Evolutionary conservation across 140 eudicot species (phyloP).

Genomic region (Ambrosia hybrid): DNA sequence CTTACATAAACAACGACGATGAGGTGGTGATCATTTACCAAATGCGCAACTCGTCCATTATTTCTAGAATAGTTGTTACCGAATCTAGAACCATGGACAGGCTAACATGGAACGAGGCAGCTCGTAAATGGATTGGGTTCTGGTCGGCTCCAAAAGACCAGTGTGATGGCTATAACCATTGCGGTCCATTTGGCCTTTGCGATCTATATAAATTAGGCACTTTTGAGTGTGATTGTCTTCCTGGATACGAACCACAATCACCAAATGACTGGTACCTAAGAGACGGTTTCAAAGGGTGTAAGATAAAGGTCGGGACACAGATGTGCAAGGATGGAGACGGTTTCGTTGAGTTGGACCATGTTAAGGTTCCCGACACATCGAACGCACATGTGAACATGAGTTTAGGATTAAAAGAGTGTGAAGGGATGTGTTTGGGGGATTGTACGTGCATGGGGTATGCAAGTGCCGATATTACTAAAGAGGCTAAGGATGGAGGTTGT

Average conservation of each 20-base stretch:
- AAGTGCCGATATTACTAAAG: conserved; percentile 29
- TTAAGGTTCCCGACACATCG: conserved; percentile 35
- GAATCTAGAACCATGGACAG: neutral
- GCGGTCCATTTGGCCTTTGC: conserved; percentile 45
- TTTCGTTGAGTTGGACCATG: conserved; percentile 34
- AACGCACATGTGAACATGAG: conserved; percentile 28
- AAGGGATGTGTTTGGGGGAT: conserved; percentile 38
- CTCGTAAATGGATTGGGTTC: conserved; percentile 29
- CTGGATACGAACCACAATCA: conserved; percentile 47
- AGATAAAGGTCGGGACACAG: conserved; percentile 15
- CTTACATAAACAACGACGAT: conserved; percentile 21
- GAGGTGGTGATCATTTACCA: conserved; percentile 24
- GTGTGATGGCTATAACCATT: conserved; percentile 40
- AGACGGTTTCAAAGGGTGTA: conserved; percentile 48
- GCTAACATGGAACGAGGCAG: conserved; percentile 29
- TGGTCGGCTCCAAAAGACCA: conserved; percentile 43
- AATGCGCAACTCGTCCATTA: neutral
- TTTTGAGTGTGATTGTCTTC: conserved; percentile 48
- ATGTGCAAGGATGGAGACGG: conserved; percentile 41
- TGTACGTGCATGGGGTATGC: conserved; percentile 49
- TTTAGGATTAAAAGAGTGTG: conserved; percentile 40
- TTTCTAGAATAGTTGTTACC: neutral
- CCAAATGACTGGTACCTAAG: conserved; percentile 41
- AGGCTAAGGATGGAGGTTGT: conserved; percentile 41
- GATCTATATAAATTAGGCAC: conserved; percentile 16